Evolutionary conservation across 805 yeast genomes (phyloP), one percentile per base, ranked within the genome.

Genomic region (Komagataella mondaviorum): DNA sequence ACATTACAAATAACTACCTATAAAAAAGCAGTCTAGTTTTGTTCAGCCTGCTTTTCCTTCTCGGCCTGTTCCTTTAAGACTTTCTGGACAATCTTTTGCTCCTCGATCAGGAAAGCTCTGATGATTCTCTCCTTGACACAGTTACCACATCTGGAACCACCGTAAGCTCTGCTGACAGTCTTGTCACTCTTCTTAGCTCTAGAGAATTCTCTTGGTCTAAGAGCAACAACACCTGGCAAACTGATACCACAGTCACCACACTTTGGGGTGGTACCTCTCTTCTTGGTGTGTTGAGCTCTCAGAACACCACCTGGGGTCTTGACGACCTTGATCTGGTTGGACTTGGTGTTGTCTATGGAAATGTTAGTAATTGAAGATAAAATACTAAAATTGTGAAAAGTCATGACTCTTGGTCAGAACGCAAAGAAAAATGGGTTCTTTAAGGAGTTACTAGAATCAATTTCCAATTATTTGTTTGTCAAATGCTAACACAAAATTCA

Each of bases 231-330:
- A 77, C 83, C 83, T 59, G 77, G 73, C 62, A 78, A 73, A 59
- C 78, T 74, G 55, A 66, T 65, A 72, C 90, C 90, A 75, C 87
- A 81, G 80, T 84, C 90, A 80, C 90, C 90, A 80, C 90, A 84
- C 73, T 82, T 84, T 71, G 84, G 85, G 78, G 88, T 82, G 68
- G 95, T 72, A 68, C 88, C 96, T 64, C 70, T 70, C 83, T 89
- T 89, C 85, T 88, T 88, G 71, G 88, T 80, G 81, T 93, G 99
- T 77, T 90, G 96, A 71, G 96, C 96, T 72, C 89, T 84, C 77
- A 93, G 84, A 77, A 85, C 85, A 73, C 98, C 98, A 83, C 99
- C 99, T 77, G 99, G 99, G 78, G 99, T 93, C 88, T 91, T 93
- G 69, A 91, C 96, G 77, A 91, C 95, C 90, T 87, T 91, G 82